Base-by-base conservation (phyloP, 2,329 filamentous ascomycete genomes). In the Pseudocercospora musae region DNA sequence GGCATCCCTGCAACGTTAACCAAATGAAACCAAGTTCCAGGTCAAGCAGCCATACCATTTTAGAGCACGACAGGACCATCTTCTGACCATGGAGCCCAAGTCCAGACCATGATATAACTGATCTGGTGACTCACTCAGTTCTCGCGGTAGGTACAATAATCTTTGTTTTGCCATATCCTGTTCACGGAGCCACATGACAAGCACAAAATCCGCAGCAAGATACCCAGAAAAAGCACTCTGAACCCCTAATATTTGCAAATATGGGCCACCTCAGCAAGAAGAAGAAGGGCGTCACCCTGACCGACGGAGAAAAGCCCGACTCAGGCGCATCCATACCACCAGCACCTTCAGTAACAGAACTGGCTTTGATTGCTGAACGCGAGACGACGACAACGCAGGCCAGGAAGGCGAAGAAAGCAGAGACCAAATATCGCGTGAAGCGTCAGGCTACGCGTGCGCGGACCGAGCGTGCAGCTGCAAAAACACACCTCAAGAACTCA, bases 311-410 rank as follows among this genome's bases (percentile, higher is more conserved):
- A 7, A 54, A 27, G 29, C 57, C 62, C 40, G 56, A 33, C 4
- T n/a, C 54, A 40, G 56, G 46, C 27, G 44, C 31, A 9, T 50
- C 62, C 21, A 27, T 66, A 9, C 62, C 62, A 31, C 58, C 49
- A 25, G 65, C 65, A 9, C 65, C 65, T 13, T 64, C 65, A 49
- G 50, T 62, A 11, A 62, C 65, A 11, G 58, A 64, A 25, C 58
- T 66, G 10, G 58, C 54, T 5, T 56, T 64, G n/a, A 62, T 58
- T 15, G 55, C 59, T 29, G 59, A 64, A 50, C 59, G 62, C 44
- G 65, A 66, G 25, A 64, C 61, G 10, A 62, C 62, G 2, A 54
- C 56, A 15, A 37, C 44, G 0, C 62, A 60, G 4, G 58, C 62
- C 33, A 48, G 50, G 10, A 58, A 58, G 44, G 65, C 65, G 7